Evolutionary conservation across 257 asterid species (phyloP).

Genomic region (Solanum lycopersicoides): DNA sequence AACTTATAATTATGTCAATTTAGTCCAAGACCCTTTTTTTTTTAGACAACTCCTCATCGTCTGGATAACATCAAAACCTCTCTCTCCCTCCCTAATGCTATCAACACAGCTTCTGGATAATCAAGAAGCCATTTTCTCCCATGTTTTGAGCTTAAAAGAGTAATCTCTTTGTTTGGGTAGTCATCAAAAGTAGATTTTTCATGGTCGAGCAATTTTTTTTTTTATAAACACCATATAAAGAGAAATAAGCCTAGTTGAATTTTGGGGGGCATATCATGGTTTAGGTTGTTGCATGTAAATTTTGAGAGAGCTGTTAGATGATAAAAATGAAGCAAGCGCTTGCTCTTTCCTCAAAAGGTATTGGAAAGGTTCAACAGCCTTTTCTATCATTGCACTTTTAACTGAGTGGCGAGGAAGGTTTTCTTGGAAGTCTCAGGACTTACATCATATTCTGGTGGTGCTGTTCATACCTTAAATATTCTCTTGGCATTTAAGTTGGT

Average conservation of each 20-base stretch:
- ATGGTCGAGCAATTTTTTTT: neutral
- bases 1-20: neutral
- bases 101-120: neutral
- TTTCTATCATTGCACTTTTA: neutral
- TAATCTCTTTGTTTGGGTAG: neutral
- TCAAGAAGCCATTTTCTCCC: neutral
- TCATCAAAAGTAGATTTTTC: neutral
- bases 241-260: neutral
- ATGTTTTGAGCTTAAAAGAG: neutral
- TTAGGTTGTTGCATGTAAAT: neutral
- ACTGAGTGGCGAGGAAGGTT: neutral
- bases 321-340: neutral
- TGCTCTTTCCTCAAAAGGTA: neutral
- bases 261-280: neutral
- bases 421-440: neutral
- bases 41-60: neutral
- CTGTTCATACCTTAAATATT: neutral
- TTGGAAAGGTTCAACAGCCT: neutral
- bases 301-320: neutral
- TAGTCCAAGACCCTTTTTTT: neutral
- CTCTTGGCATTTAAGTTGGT: neutral
- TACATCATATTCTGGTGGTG: neutral
- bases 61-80: neutral
- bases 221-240: neutral
- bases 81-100: neutral